A percentile compares a stretch with the other conserved stretches of the same genome.
Conservation (phyloP, 495 filamentous ascomycete species). For the Talaromyces nanjingensis region DNA sequence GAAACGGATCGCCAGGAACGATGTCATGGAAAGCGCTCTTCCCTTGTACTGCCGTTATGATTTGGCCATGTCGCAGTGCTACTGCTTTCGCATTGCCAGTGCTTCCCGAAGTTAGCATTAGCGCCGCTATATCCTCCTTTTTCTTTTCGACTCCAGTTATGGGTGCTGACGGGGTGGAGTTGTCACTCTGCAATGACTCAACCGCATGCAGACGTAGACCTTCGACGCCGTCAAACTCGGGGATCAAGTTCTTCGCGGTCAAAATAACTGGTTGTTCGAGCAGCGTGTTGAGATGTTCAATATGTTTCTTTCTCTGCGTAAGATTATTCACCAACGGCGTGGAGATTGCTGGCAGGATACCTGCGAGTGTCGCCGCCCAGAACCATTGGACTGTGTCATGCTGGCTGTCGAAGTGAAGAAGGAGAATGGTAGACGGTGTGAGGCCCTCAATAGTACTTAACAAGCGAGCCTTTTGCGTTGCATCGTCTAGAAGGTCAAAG, state of each 20-base stretch:
- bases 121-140: slow-evolving; percentile 19
- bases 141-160: background rate
- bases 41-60: slow-evolving; percentile 37
- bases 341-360: slow-evolving; percentile 33
- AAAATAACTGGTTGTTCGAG: slow-evolving; percentile 15
- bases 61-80: slow-evolving; percentile 32
- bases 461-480: slow-evolving; percentile 1
- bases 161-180: background rate
- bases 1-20: slow-evolving; percentile 18
- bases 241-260: slow-evolving; percentile 8
- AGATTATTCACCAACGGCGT: slow-evolving; percentile 27
- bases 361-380: slow-evolving; percentile 35
- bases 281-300: slow-evolving; percentile 11
- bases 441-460: background rate
- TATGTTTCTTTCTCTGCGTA: slow-evolving; percentile 19
- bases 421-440: slow-evolving; percentile 11
- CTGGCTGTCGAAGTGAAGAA: slow-evolving; percentile 35
- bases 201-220: background rate
- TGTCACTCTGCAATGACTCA: background rate
- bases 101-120: slow-evolving; percentile 55
- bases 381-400: slow-evolving; percentile 35
- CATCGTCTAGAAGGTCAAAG: slow-evolving; percentile 13
- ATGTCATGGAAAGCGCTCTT: background rate
- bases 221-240: background rate
- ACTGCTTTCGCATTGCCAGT: slow-evolving; percentile 51